Percentiles rank a stretch among this genome's conserved stretches.
phyloP scores from a whole-genome alignment of 306 rosid genomes.

The Glycine tomentella region DNA sequence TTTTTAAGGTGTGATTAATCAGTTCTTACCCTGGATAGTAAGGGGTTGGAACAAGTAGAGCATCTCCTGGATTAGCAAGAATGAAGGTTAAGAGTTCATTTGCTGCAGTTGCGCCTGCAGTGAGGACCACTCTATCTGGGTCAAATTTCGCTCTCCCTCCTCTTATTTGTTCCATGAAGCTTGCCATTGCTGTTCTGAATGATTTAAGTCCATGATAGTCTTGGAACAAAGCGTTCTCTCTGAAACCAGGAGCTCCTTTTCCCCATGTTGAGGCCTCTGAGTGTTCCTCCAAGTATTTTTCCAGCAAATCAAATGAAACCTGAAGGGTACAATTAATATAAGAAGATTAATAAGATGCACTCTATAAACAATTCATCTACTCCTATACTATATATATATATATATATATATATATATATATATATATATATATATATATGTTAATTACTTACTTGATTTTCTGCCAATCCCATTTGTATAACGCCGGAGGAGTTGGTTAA shows the following conservation, averaged over 20 bases:
- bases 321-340: conserved; percentile 34
- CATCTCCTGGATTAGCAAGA: conserved; percentile 84
- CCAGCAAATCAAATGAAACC: conserved; percentile 93
- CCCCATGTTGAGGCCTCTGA: conserved; percentile 61
- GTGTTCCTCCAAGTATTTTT: conserved; percentile 69
- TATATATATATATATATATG: too few species aligned
- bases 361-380: too few species aligned
- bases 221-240: conserved; percentile 91
- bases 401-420: too few species aligned
- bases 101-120: conserved; percentile 97
- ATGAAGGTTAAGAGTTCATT: conserved; percentile 91
- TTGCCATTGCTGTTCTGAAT: conserved; percentile 89
- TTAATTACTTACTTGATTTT: conserved; percentile 76
- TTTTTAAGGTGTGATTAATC: not conserved
- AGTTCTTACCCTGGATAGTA: conserved; percentile 87
- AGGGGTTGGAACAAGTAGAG: conserved; percentile 88
- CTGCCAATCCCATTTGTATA: conserved; percentile 97
- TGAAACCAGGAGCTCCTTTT: conserved; percentile 59
- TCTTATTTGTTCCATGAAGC: conserved; percentile 87
- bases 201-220: conserved; percentile 85
- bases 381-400: too few species aligned
- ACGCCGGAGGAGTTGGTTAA: conserved; percentile 73
- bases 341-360: not conserved
- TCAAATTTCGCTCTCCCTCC: conserved; percentile 79
- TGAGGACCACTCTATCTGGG: conserved; percentile 71